Conservation (phyloP, 805 yeast species). For the Dipodascopsis uninucleata region DNA sequence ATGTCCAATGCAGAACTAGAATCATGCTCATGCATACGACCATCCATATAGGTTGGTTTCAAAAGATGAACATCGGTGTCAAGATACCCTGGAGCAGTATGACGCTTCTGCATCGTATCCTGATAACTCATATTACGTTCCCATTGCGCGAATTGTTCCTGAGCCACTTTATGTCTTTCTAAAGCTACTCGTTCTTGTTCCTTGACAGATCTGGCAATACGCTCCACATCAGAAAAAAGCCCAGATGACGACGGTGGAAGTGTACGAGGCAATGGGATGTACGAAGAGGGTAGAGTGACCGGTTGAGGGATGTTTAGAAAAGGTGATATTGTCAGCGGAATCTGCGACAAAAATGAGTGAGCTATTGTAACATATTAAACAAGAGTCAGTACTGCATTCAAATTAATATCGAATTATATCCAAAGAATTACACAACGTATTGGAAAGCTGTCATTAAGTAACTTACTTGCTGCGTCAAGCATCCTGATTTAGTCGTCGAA, state of each 20-base stretch:
- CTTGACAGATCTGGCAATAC: constrained; percentile 37
- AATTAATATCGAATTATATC: neutral
- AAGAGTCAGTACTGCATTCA: neutral
- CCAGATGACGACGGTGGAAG: constrained; percentile 37
- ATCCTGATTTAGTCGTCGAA: too few relatives aligned
- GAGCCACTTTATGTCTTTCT: constrained; percentile 32
- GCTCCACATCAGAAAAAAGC: constrained; percentile 33
- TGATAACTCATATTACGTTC: constrained; percentile 26
- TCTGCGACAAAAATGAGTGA: constrained; percentile 49
- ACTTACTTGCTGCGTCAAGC: constrained; percentile 26
- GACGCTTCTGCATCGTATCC: constrained; percentile 32
- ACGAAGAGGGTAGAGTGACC: constrained; percentile 50
- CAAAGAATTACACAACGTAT: too few relatives aligned
- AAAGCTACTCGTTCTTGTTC: constrained; percentile 33
- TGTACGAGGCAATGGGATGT: constrained; percentile 39
- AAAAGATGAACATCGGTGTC: constrained; percentile 34
- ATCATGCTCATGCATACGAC: too few relatives aligned
- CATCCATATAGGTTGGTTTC: constrained; percentile 25
- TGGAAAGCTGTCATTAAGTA: too few relatives aligned
- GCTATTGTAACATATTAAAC: constrained; percentile 34
- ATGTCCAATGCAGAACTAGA: neutral
- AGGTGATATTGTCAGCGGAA: constrained; percentile 56
- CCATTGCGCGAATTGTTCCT: constrained; percentile 37
- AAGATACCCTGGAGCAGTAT: constrained; percentile 45
- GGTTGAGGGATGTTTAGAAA: constrained; percentile 52